Percentiles rank a stretch among this genome's conserved stretches.
Conservation (phyloP, 306 rosid genomes). For the Gastrolobium villosum region DNA sequence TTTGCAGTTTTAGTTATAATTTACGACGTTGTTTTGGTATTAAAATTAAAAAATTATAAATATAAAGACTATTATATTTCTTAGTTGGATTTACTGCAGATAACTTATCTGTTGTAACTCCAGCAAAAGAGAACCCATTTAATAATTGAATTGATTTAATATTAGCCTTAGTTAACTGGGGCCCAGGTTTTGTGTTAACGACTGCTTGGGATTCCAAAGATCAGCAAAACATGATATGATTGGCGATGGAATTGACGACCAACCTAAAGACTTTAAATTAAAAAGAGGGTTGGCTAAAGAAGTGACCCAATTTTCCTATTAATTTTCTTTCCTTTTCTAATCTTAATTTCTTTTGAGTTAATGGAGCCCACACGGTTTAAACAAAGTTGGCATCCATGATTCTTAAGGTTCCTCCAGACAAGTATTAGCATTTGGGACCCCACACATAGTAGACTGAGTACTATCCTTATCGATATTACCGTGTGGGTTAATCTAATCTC, state of each 20-base stretch:
- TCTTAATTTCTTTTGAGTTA: conserved; percentile 46
- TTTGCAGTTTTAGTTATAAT: too few species aligned
- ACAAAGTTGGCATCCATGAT: conserved; percentile 82
- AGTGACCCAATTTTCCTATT: conserved; percentile 40
- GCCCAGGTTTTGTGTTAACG: conserved; percentile 50
- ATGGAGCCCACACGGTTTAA: conserved; percentile 90
- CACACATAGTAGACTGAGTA: conserved; percentile 53
- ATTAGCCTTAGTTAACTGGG: conserved; percentile 42
- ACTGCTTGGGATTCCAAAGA: conserved; percentile 89
- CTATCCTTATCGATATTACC: background rate
- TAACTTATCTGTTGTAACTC: too few species aligned
- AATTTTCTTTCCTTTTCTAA: background rate
- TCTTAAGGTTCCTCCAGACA: conserved; percentile 69
- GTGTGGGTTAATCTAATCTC: conserved; percentile 19
- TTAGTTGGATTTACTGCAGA: too few species aligned
- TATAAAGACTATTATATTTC: too few species aligned
- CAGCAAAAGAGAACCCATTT: too few species aligned
- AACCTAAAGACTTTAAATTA: conserved; percentile 62
- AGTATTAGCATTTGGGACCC: conserved; percentile 75
- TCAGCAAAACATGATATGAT: conserved; percentile 73
- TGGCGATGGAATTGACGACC: conserved; percentile 83
- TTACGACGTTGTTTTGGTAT: too few species aligned
- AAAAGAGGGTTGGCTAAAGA: conserved; percentile 39
- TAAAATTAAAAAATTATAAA: too few species aligned
- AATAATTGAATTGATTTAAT: background rate